Percentiles rank a stretch among this genome's conserved stretches.
Evolutionary conservation across 1,284 basidiomycete species (phyloP).

Genomic region (Sparassis latifolia): DNA sequence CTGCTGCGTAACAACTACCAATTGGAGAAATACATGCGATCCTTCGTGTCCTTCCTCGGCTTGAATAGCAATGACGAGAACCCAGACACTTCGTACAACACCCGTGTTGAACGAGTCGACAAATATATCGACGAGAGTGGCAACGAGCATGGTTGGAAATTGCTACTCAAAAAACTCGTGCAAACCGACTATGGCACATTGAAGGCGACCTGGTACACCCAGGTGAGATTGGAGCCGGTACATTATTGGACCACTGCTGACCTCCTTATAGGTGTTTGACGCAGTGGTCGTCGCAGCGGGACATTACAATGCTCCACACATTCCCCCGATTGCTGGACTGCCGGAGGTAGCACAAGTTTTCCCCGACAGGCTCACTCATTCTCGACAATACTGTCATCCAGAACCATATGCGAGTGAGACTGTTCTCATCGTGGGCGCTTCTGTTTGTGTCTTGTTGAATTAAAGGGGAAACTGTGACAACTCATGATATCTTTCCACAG

Average conservation of each 20-base stretch:
- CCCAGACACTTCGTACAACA: not conserved
- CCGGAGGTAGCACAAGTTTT: not conserved
- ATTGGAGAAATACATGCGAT: not conserved
- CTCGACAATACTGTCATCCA: not conserved
- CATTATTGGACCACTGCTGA: not conserved
- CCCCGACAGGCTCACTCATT: not conserved
- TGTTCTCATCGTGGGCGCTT: not conserved
- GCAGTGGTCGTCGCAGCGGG: not conserved
- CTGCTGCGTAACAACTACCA: too few relatives aligned
- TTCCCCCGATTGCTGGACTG: not conserved
- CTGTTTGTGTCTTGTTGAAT: not conserved
- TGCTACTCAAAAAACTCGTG: not conserved
- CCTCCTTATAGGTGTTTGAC: not conserved
- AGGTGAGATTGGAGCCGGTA: not conserved
- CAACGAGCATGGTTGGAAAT: not conserved
- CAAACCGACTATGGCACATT: not conserved
- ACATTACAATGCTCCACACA: not conserved
- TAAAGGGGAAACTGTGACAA: not conserved
- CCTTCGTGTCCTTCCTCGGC: not conserved
- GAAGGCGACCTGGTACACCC: not conserved
- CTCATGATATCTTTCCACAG: not conserved
- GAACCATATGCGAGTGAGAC: not conserved
- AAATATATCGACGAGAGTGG: not conserved
- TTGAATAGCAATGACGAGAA: not conserved
- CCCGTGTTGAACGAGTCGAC: not conserved